Percentiles rank a stretch among this genome's conserved stretches.
phyloP scores from a whole-genome alignment of 2,329 filamentous ascomycete species.

The Fusarium armeniacum region DNA sequence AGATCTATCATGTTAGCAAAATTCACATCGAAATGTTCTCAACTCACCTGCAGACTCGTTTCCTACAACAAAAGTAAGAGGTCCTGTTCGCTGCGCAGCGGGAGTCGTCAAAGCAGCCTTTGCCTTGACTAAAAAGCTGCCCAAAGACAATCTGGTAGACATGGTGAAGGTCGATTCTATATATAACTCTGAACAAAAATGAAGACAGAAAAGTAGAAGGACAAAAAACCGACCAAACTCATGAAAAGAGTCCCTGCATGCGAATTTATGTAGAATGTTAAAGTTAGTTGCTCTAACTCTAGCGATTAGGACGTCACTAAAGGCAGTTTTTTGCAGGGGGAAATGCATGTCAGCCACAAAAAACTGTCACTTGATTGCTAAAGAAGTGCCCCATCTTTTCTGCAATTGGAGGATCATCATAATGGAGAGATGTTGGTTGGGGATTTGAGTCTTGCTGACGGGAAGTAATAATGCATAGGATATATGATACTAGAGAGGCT shows the following conservation, averaged over 20 bases:
- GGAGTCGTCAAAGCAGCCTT: constrained; percentile 62
- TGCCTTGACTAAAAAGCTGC: constrained; percentile 66
- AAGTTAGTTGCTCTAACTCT: constrained; percentile 20
- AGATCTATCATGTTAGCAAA: constrained; percentile 68
- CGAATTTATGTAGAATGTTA: constrained; percentile 33
- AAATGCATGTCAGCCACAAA: constrained; percentile 25
- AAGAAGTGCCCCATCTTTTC: constrained; percentile 19
- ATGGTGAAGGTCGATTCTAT: constrained; percentile 37
- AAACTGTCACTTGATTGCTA: constrained; percentile 25
- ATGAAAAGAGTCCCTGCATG: constrained; percentile 20
- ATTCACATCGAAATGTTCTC: not conserved
- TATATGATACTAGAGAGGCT: not conserved
- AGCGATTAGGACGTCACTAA: constrained; percentile 26
- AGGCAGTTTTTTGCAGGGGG: constrained; percentile 19
- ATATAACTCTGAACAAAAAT: not conserved
- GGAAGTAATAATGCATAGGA: constrained; percentile 6
- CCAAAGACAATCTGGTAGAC: constrained; percentile 58
- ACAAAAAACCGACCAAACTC: constrained; percentile 11
- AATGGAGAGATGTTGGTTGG: not conserved
- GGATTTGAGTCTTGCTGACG: not conserved
- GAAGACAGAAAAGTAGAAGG: not conserved
- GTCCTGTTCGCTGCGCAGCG: constrained; percentile 59
- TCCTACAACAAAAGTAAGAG: constrained; percentile 73
- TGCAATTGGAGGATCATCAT: not conserved
- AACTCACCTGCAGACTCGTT: constrained; percentile 75